A percentile compares a stretch with the other conserved stretches of the same genome.
phyloP scores from a whole-genome alignment of 169 alveolate genomes.

The Babesia gibsoni region DNA sequence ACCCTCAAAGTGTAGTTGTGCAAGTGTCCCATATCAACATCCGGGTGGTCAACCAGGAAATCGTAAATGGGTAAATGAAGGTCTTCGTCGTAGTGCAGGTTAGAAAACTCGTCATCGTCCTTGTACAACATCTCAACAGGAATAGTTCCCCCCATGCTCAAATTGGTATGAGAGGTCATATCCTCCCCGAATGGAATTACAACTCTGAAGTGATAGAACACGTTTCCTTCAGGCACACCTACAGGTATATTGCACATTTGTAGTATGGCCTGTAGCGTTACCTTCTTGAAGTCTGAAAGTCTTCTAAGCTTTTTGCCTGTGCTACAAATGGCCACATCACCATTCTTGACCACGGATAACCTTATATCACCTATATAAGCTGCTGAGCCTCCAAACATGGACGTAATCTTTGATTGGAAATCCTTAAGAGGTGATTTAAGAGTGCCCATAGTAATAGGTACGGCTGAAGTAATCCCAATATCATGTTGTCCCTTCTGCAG shows the following conservation, averaged over 20 bases:
- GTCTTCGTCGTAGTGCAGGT: constrained; percentile 48
- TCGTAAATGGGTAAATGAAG: constrained; percentile 41
- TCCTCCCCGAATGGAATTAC: constrained; percentile 34
- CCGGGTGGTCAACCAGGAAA: constrained; percentile 46
- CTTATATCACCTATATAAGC: constrained; percentile 9
- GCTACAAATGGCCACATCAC: constrained; percentile 38
- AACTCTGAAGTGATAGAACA: constrained; percentile 44
- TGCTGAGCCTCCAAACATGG: constrained; percentile 50
- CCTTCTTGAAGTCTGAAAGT: constrained; percentile 46
- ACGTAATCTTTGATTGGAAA: constrained; percentile 36
- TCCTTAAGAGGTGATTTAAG: constrained; percentile 58
- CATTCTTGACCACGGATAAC: constrained; percentile 44
- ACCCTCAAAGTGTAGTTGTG: constrained; percentile 28
- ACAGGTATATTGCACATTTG: constrained; percentile 54
- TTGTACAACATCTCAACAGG: constrained; percentile 56
- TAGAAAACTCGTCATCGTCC: constrained; percentile 54
- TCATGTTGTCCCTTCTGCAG: constrained; percentile 59
- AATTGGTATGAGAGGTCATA: constrained; percentile 5
- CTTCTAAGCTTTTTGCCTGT: not conserved
- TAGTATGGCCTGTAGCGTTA: constrained; percentile 28
- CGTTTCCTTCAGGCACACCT: constrained; percentile 48
- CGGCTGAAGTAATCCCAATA: constrained; percentile 45
- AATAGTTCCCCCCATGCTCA: constrained; percentile 57
- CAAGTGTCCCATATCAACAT: constrained; percentile 32
- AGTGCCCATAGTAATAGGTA: constrained; percentile 54